phyloP scores from a whole-genome alignment of 2,329 filamentous ascomycete species.

The Hypoxylon sp. region DNA sequence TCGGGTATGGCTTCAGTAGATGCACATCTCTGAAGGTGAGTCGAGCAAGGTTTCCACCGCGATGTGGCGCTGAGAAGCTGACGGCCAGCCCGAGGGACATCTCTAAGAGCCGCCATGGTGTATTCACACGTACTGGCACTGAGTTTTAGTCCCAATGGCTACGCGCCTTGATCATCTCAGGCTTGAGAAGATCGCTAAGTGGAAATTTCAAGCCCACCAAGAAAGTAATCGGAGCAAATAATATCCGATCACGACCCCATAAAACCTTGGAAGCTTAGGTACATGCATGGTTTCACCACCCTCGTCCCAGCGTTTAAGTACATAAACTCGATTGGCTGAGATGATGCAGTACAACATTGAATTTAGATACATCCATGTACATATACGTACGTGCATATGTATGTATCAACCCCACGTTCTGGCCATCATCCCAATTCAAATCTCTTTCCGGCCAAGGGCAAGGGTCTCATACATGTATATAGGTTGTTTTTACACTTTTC shows the following conservation, averaged over 20 bases:
- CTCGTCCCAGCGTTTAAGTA: conserved; percentile 8
- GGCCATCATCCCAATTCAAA: too few species aligned
- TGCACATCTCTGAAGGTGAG: conserved; percentile 58
- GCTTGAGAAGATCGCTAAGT: conserved; percentile 18
- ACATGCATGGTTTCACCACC: not conserved
- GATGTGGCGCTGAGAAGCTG: conserved; percentile 48
- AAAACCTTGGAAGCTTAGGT: not conserved
- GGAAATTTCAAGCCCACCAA: conserved; percentile 36
- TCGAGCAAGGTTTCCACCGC: conserved; percentile 44
- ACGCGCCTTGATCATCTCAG: conserved; percentile 21
- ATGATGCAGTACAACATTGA: too few species aligned
- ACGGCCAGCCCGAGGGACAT: conserved; percentile 50
- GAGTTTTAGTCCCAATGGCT: conserved; percentile 24
- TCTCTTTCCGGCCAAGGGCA: not conserved
- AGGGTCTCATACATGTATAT: not conserved
- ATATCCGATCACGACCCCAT: conserved; percentile 15
- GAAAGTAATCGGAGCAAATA: conserved; percentile 33
- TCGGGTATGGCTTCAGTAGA: conserved; percentile 65
- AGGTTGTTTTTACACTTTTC: not conserved
- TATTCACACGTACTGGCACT: conserved; percentile 13
- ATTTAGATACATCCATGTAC: too few species aligned
- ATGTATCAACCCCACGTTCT: too few species aligned
- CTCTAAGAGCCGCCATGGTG: conserved; percentile 51
- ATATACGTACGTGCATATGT: too few species aligned
- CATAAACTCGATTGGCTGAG: too few species aligned